phyloP scores from a whole-genome alignment of 208 protist genomes.

The Trichomonas gallinae region DNA sequence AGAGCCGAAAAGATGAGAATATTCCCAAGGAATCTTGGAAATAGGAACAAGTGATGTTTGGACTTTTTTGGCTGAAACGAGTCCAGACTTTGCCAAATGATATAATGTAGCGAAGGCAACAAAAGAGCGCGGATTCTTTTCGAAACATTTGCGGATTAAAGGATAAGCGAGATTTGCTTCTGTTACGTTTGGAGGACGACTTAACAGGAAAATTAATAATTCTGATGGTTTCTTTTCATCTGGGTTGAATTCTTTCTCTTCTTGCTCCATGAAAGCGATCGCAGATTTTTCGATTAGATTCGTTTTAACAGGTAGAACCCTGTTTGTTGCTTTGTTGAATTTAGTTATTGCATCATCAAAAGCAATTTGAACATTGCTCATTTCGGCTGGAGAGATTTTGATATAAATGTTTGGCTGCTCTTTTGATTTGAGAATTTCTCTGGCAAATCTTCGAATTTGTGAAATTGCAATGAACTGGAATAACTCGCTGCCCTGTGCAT shows the following conservation, averaged over 20 bases:
- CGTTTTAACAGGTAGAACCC: neutral
- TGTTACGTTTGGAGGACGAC: neutral
- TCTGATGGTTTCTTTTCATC: neutral
- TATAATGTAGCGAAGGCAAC: neutral
- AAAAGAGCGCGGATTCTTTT: neutral
- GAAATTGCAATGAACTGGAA: neutral
- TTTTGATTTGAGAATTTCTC: neutral
- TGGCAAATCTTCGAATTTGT: neutral
- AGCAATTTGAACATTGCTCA: neutral
- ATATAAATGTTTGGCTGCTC: neutral
- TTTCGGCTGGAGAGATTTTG: neutral
- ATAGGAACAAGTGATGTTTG: neutral
- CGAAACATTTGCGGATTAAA: neutral
- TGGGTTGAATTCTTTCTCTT: neutral
- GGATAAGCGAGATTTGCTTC: neutral
- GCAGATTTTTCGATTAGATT: neutral
- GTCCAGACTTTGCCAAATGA: neutral
- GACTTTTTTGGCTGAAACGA: neutral
- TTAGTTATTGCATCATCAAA: neutral
- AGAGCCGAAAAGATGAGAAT: neutral
- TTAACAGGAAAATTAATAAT: neutral
- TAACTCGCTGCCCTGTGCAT: neutral
- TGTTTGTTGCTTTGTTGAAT: neutral
- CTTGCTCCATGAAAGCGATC: neutral
- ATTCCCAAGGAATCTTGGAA: neutral